These are phyloP conservation scores for Mycena belliarum DNA, from an alignment of 768 basidiomycete species.

Conservation along the genomic window DNA sequence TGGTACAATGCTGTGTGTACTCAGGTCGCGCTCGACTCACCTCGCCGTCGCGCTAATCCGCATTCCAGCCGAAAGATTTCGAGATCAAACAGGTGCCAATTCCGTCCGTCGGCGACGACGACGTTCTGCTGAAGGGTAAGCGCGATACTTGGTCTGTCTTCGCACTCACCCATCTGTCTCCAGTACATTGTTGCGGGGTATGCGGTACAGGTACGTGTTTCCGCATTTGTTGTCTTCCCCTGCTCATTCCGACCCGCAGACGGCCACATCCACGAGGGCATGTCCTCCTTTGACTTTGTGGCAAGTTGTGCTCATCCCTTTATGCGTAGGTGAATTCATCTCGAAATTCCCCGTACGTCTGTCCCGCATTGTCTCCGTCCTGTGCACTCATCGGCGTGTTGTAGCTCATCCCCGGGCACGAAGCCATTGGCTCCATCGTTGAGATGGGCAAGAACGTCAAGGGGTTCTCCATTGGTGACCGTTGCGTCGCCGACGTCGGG, in stretches of 20 bases:
- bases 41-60: slow-evolving; percentile 18
- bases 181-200: slow-evolving; percentile 47
- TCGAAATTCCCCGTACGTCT: slow-evolving; percentile 56
- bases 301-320: neutral
- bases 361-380: neutral
- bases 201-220: slow-evolving; percentile 19
- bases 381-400: neutral
- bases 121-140: slow-evolving; percentile 74
- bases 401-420: slow-evolving; percentile 73
- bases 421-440: slow-evolving; percentile 71
- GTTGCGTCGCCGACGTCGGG: slow-evolving; percentile 82
- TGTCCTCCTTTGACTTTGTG: slow-evolving; percentile 10
- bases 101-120: slow-evolving; percentile 64
- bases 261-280: slow-evolving; percentile 61
- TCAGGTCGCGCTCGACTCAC: neutral
- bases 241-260: slow-evolving; percentile 59
- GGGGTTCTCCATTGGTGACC: slow-evolving; percentile 75
- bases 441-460: slow-evolving; percentile 80
- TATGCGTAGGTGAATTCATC: slow-evolving; percentile 55
- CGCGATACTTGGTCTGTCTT: neutral
- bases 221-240: neutral
- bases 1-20: slow-evolving; percentile 64
- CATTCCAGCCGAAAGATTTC: slow-evolving; percentile 61
- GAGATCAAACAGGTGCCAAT: slow-evolving; percentile 68
- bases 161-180: neutral